A percentile compares a stretch with the other conserved stretches of the same genome.
These are phyloP conservation scores for Irpex sp. DNA, from an alignment of 1,284 basidiomycete genomes.

Conservation along the genomic window DNA sequence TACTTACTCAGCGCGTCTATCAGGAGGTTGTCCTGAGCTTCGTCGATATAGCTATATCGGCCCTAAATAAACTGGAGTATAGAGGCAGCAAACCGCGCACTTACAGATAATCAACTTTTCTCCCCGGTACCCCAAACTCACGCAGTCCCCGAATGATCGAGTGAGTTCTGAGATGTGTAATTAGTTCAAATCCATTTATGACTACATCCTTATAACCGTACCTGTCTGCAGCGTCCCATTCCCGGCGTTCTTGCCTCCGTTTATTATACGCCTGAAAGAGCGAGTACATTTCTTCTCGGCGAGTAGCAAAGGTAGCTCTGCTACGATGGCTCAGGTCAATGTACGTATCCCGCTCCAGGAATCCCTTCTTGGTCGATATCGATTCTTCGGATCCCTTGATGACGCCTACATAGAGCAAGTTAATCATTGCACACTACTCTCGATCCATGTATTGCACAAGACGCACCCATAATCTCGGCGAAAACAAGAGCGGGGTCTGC, in stretches of 20 bases:
- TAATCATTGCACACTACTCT: too few species aligned
- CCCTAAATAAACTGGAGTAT: too few species aligned
- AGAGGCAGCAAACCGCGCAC: slow-evolving; percentile 14
- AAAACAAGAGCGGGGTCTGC: slow-evolving; percentile 62
- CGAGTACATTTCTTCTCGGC: slow-evolving; percentile 46
- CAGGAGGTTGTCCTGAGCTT: slow-evolving; percentile 69
- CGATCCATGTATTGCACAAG: too few species aligned
- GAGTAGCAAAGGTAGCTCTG: slow-evolving; percentile 51
- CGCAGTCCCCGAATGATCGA: slow-evolving; percentile 41
- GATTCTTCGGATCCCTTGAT: slow-evolving; percentile 65
- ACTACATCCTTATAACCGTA: slow-evolving; percentile 16
- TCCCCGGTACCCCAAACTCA: slow-evolving; percentile 32
- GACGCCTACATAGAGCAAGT: slow-evolving; percentile 39
- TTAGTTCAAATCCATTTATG: slow-evolving; percentile 1
- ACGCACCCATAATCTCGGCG: slow-evolving; percentile 61
- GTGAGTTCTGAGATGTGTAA: slow-evolving; percentile 39
- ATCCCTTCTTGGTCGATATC: slow-evolving; percentile 30
- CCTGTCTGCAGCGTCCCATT: slow-evolving; percentile 65
- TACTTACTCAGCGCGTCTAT: slow-evolving; percentile 58
- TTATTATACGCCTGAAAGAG: slow-evolving; percentile 55
- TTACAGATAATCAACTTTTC: slow-evolving; percentile 56
- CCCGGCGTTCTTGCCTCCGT: slow-evolving; percentile 39
- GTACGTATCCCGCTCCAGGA: slow-evolving; percentile 45
- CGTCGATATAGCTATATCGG: slow-evolving; percentile 59
- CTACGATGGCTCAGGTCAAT: slow-evolving; percentile 43